A percentile compares a stretch with the other conserved stretches of the same genome.
phyloP scores from a whole-genome alignment of 345 rosid genomes.

The Populus davidiana region DNA sequence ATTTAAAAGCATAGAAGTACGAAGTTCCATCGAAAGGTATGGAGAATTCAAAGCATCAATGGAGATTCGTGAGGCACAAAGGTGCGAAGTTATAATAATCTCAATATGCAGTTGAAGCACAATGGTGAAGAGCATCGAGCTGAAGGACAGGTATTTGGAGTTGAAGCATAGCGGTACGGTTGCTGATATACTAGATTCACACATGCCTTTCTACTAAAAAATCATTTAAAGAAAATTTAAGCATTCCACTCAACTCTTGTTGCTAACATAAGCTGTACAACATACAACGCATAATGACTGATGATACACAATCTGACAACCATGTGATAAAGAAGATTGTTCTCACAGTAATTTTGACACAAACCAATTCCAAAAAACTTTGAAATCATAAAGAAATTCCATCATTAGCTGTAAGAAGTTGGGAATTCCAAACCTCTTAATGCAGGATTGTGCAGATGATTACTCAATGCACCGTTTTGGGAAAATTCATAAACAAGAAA shows the following conservation, averaged over 20 bases:
- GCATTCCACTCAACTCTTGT: not conserved
- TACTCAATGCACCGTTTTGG: constrained; percentile 36
- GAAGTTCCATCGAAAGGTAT: too few relatives aligned
- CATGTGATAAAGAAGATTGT: not conserved
- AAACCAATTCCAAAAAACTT: not conserved
- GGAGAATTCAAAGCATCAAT: too few relatives aligned
- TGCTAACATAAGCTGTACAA: not conserved
- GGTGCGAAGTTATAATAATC: too few relatives aligned
- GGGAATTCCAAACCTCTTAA: constrained; percentile 15
- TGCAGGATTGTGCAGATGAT: constrained; percentile 26
- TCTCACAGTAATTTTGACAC: not conserved
- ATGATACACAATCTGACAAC: not conserved
- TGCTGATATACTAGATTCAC: too few relatives aligned
- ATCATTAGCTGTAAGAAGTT: not conserved
- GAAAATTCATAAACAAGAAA: constrained; percentile 41
- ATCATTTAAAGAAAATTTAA: not conserved
- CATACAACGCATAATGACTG: not conserved
- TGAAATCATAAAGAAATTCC: not conserved
- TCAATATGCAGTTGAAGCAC: too few relatives aligned
- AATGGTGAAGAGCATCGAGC: too few relatives aligned
- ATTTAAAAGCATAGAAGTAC: too few relatives aligned
- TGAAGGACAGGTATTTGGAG: too few relatives aligned
- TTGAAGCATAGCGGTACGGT: too few relatives aligned
- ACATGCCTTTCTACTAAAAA: not conserved
- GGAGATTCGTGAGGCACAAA: too few relatives aligned